Percentiles rank a stretch among this genome's conserved stretches.
phyloP scores from a whole-genome alignment of 345 rosid genomes.

The Toxicodendron radicans region DNA sequence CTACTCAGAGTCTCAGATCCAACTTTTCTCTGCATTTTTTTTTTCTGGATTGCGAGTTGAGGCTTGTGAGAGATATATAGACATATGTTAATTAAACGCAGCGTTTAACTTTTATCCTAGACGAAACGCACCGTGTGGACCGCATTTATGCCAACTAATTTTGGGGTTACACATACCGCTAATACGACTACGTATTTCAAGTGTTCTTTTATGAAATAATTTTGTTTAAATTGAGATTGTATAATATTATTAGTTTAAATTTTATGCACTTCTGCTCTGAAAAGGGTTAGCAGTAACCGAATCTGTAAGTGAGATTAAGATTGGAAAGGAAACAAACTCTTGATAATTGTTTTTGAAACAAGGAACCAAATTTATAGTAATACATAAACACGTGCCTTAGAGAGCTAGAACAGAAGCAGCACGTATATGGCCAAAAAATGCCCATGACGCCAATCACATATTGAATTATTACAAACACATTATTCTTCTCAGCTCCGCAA shows the following conservation, averaged over 20 bases:
- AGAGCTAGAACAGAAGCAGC: constrained; percentile 7
- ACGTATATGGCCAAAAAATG: constrained; percentile 13
- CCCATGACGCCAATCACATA: constrained; percentile 20
- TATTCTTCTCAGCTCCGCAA: constrained; percentile 32
- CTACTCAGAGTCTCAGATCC: neutral
- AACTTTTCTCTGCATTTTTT: neutral
- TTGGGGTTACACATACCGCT: no score
- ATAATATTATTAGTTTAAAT: no score
- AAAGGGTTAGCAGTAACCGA: no score
- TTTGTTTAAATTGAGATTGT: no score
- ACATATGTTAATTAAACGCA: neutral
- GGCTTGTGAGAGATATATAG: no score
- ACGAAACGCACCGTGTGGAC: neutral
- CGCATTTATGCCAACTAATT: neutral
- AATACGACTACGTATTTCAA: no score
- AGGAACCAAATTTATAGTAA: neutral
- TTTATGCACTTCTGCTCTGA: no score
- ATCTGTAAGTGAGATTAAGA: neutral
- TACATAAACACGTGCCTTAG: constrained; percentile 1
- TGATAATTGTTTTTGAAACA: neutral
- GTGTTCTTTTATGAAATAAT: no score
- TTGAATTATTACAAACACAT: constrained; percentile 29
- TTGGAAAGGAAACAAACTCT: neutral
- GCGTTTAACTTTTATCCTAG: neutral
- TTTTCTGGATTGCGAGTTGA: no score